phyloP scores from a whole-genome alignment of 352 stramenopile genomes.

The Globisporangium rhizosaccharum region DNA sequence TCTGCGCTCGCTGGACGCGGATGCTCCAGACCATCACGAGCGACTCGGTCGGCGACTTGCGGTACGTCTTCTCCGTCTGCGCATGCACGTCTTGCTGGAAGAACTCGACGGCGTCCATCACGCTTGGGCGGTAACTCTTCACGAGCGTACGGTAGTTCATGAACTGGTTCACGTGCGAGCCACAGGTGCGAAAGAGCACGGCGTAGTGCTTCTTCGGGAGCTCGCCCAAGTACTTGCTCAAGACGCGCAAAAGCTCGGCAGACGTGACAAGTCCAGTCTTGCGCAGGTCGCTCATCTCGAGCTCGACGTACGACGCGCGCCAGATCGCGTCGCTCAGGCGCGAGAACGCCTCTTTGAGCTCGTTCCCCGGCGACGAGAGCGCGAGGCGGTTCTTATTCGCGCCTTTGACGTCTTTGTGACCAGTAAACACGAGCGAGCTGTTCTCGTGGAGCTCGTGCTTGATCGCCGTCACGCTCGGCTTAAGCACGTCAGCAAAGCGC shows the following conservation, averaged over 20 bases:
- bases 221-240: constrained; percentile 56
- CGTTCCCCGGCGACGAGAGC: constrained; percentile 55
- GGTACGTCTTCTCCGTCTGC: constrained; percentile 33
- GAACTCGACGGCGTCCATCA: constrained; percentile 52
- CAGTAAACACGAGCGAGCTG: constrained; percentile 52
- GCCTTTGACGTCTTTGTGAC: constrained; percentile 43
- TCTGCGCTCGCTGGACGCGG: constrained; percentile 42
- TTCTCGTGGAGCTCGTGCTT: constrained; percentile 46
- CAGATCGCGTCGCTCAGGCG: constrained; percentile 45
- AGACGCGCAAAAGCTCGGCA: constrained; percentile 55
- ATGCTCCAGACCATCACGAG: constrained; percentile 71
- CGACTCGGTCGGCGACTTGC: constrained; percentile 62
- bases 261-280: constrained; percentile 57
- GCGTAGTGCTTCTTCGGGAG: constrained; percentile 48
- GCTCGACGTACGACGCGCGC: constrained; percentile 60
- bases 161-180: constrained; percentile 56
- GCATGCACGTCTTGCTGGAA: constrained; percentile 41
- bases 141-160: constrained; percentile 70
- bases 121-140: constrained; percentile 53
- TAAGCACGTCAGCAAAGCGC: constrained; percentile 48
- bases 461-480: constrained; percentile 21
- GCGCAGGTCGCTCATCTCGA: constrained; percentile 48
- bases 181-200: constrained; percentile 57
- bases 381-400: constrained; percentile 51
- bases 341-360: constrained; percentile 72